These are phyloP conservation scores for Auxenochlorella pyrenoidosa DNA, from an alignment of 139 green algal genomes.

Conservation along the genomic window DNA sequence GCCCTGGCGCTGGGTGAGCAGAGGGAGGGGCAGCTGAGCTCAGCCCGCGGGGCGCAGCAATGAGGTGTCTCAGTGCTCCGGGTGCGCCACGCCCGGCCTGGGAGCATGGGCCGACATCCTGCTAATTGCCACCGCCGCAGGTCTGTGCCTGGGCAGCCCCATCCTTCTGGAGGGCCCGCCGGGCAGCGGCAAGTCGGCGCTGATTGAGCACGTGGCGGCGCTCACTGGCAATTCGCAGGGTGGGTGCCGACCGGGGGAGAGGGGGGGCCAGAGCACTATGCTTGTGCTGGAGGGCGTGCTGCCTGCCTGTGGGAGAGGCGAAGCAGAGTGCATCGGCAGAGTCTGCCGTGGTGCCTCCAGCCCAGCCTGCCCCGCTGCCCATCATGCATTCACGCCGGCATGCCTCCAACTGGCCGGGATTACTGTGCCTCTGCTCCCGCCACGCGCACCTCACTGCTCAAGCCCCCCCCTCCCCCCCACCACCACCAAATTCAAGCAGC, in stretches of 20 bases:
- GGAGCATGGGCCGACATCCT: too few relatives aligned
- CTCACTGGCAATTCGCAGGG: constrained; percentile 75
- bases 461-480: not conserved
- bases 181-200: constrained; percentile 86
- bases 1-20: constrained; percentile 70
- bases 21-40: not conserved
- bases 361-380: not conserved
- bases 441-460: not conserved
- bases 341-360: not conserved
- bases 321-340: not conserved
- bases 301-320: too few relatives aligned
- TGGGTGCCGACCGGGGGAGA: not conserved
- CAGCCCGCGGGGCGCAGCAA: too few relatives aligned
- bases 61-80: not conserved
- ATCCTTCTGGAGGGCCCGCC: constrained; percentile 92
- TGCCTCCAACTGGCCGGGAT: too few relatives aligned
- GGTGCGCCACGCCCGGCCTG: too few relatives aligned
- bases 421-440: too few relatives aligned
- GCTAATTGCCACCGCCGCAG: not conserved
- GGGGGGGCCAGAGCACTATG: not conserved
- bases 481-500: constrained; percentile 36
- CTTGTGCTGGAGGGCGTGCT: not conserved
- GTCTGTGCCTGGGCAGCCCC: constrained; percentile 77
- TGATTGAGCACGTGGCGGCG: constrained; percentile 82
- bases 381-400: too few relatives aligned